A percentile compares a stretch with the other conserved stretches of the same genome.
Evolutionary conservation across 1,284 basidiomycete species (phyloP).

Genomic region (Waitea zeae): DNA sequence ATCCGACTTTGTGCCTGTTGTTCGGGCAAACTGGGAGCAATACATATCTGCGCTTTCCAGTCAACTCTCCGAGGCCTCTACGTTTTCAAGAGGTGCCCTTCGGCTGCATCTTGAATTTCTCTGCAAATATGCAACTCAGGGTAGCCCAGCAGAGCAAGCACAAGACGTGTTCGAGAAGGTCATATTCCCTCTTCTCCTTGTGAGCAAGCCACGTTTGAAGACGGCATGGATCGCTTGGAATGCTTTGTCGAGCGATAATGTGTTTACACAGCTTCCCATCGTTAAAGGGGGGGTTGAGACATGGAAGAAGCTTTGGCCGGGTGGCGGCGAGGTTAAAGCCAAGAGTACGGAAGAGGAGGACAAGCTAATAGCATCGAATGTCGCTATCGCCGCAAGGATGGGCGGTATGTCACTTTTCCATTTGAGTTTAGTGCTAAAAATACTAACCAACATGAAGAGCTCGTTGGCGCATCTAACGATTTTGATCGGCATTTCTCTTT

Average conservation of each 20-base stretch:
- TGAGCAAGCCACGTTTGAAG: conserved; percentile 50
- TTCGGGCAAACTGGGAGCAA: conserved; percentile 21
- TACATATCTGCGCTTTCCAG: conserved; percentile 27
- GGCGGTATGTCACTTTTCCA: conserved; percentile 31
- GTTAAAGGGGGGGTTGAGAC: no score
- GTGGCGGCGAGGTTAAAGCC: conserved; percentile 18
- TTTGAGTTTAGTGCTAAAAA: neutral
- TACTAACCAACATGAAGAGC: conserved; percentile 23
- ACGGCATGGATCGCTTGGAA: conserved; percentile 52
- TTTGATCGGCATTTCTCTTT: conserved; percentile 20
- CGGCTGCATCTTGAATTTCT: conserved; percentile 51
- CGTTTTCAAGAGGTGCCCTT: conserved; percentile 32
- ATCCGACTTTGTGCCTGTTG: conserved; percentile 1
- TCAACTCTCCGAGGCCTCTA: conserved; percentile 17
- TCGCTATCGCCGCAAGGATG: conserved; percentile 33
- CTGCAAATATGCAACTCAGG: no score
- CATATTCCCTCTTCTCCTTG: conserved; percentile 60
- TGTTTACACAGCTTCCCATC: no score
- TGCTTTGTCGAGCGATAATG: conserved; percentile 19
- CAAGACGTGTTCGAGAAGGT: conserved; percentile 42
- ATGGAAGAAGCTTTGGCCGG: no score
- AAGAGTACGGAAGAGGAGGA: neutral
- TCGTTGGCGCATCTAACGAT: conserved; percentile 32
- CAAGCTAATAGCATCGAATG: conserved; percentile 28
- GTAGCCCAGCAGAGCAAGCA: no score